phyloP scores from a whole-genome alignment of 129 eudicot species.

The Glebionis coronaria region DNA sequence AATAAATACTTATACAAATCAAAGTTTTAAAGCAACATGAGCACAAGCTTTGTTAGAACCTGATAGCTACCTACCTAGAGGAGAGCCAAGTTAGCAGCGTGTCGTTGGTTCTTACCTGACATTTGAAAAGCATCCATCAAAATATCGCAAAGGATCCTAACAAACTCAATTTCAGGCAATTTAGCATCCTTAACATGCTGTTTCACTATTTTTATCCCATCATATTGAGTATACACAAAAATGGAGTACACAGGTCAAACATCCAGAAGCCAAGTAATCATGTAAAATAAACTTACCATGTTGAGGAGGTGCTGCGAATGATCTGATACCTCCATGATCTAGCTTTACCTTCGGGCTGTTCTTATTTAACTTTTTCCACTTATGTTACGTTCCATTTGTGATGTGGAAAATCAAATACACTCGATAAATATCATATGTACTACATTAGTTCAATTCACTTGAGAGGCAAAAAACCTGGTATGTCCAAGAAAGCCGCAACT shows the following conservation, averaged over 20 bases:
- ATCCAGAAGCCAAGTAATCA: background rate
- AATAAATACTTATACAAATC: no score
- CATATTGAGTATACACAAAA: no score
- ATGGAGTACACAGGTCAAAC: background rate
- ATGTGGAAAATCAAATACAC: constrained; percentile 39
- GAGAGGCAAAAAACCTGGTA: constrained; percentile 56
- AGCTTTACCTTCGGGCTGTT: constrained; percentile 59
- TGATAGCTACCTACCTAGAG: no score
- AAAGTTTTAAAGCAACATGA: no score
- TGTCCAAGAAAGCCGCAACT: constrained; percentile 57
- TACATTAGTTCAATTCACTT: constrained; percentile 13
- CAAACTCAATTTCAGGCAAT: constrained; percentile 84
- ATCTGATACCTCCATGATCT: constrained; percentile 83
- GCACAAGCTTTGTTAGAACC: no score
- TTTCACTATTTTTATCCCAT: constrained; percentile 55
- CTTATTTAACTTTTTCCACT: constrained; percentile 68
- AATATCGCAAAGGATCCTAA: constrained; percentile 27
- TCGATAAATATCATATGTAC: constrained; percentile 14
- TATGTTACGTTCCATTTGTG: constrained; percentile 87
- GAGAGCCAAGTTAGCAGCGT: no score
- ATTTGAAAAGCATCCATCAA: no score
- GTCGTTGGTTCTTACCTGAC: no score
- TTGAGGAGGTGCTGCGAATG: constrained; percentile 78
- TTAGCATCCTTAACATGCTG: constrained; percentile 95
- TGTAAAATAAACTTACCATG: constrained; percentile 45